Evolutionary conservation across 768 basidiomycete genomes (phyloP).

Genomic region (Butyriboletus loyo): DNA sequence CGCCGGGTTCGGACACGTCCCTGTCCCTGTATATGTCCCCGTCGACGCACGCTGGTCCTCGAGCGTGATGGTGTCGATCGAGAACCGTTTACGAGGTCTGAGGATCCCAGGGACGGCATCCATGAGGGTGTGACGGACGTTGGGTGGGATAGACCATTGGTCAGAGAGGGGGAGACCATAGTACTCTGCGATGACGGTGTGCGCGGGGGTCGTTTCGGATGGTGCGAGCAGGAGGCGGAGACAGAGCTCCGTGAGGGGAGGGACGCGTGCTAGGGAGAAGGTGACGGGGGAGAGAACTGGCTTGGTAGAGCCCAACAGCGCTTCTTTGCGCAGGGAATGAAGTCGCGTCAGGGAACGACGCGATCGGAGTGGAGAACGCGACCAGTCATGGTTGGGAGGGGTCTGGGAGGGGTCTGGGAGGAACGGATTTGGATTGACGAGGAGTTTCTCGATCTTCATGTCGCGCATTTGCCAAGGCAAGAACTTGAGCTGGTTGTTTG

Average conservation of each 20-base stretch:
- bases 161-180: conserved; percentile 33
- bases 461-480: conserved; percentile 64
- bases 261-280: conserved; percentile 18
- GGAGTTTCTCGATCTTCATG: conserved; percentile 49
- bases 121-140: conserved; percentile 25
- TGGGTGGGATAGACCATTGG: conserved; percentile 24
- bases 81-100: conserved; percentile 21
- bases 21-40: conserved; percentile 31
- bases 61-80: conserved; percentile 3
- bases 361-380: neutral
- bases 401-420: conserved; percentile 31
- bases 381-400: neutral
- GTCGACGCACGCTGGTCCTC: neutral
- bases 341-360: conserved; percentile 16
- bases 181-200: conserved; percentile 18
- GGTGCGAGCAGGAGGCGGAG: conserved; percentile 37
- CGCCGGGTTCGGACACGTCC: conserved; percentile 46
- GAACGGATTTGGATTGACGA: conserved; percentile 62
- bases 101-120: conserved; percentile 30
- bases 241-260: conserved; percentile 37
- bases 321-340: conserved; percentile 7
- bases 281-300: conserved; percentile 21
- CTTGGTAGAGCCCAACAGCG: neutral
- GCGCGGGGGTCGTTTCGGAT: neutral
- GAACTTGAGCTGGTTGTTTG: conserved; percentile 54